A percentile compares a stretch with the other conserved stretches of the same genome.
Evolutionary conservation across 2,329 filamentous ascomycete genomes (phyloP).

Genomic region (Ascochyta lentis): DNA sequence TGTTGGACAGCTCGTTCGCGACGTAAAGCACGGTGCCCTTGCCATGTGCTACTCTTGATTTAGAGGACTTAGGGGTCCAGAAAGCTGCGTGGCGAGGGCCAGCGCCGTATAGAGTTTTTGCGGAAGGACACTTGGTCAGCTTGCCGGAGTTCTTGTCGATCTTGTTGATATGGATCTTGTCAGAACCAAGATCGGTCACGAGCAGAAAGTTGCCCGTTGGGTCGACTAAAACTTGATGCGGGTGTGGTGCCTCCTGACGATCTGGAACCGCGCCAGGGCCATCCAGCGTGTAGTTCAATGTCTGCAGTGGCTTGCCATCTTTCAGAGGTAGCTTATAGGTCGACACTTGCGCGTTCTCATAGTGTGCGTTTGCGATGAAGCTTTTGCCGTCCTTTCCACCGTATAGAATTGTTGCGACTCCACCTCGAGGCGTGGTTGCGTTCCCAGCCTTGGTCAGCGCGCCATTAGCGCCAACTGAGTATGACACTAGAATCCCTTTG

Average conservation of each 20-base stretch:
- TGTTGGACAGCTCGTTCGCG: constrained; percentile 45
- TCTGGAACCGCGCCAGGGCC: constrained; percentile 53
- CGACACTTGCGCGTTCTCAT: constrained; percentile 43
- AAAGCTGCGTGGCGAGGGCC: constrained; percentile 63
- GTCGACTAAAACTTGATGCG: constrained; percentile 60
- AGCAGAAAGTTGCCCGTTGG: constrained; percentile 60
- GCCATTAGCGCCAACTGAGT: constrained; percentile 35
- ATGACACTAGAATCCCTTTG: constrained; percentile 32
- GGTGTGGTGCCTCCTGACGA: constrained; percentile 63
- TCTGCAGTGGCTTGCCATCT: constrained; percentile 36
- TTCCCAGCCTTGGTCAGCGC: constrained; percentile 34
- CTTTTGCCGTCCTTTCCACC: constrained; percentile 39
- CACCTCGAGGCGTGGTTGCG: constrained; percentile 32
- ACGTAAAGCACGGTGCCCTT: constrained; percentile 40
- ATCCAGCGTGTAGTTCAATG: constrained; percentile 38
- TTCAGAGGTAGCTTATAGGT: constrained; percentile 47
- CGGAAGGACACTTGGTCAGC: constrained; percentile 56
- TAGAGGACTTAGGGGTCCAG: constrained; percentile 48
- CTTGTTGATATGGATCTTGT: constrained; percentile 62
- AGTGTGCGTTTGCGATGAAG: constrained; percentile 44
- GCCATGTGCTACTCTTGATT: constrained; percentile 24
- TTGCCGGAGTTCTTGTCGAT: constrained; percentile 56
- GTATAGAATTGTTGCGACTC: constrained; percentile 38
- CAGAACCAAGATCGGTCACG: constrained; percentile 62
- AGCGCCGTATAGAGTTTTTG: constrained; percentile 54